Percentiles rank a stretch among this genome's conserved stretches.
These are phyloP conservation scores for Funneliformis mosseae DNA, from an alignment of 192 early-diverging fungal genomes.

Conservation along the genomic window DNA sequence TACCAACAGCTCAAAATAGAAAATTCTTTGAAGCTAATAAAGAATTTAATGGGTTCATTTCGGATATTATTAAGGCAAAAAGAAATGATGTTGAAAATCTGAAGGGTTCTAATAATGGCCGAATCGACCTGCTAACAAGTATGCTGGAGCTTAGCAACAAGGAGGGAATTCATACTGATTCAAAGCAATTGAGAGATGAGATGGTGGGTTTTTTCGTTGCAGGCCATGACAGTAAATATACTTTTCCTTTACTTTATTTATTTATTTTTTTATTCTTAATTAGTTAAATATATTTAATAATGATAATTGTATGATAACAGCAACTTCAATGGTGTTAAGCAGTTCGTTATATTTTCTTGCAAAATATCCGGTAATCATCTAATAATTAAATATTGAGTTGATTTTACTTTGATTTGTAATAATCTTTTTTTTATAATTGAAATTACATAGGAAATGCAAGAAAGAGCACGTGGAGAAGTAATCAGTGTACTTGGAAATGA, in stretches of 20 bases:
- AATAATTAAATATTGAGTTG: background rate
- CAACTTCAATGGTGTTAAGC: background rate
- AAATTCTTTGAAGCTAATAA: background rate
- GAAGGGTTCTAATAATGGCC: background rate
- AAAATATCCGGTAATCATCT: background rate
- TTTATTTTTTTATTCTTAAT: background rate
- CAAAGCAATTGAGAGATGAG: conserved; percentile 1
- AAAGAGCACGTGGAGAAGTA: background rate
- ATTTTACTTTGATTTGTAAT: background rate
- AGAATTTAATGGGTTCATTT: conserved; percentile 3
- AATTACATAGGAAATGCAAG: background rate
- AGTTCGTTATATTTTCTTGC: background rate
- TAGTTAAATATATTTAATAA: background rate
- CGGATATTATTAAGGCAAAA: background rate
- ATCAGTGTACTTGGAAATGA: background rate
- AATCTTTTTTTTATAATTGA: background rate
- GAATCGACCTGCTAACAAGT: background rate
- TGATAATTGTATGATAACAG: background rate
- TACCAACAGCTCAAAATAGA: background rate
- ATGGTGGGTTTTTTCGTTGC: background rate
- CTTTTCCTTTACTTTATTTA: no score
- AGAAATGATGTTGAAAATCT: background rate
- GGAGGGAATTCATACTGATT: background rate
- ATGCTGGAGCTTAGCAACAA: background rate
- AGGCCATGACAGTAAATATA: background rate